phyloP scores from a whole-genome alignment of 1,139 yeast genomes.

The Torulaspora pretoriensis region DNA sequence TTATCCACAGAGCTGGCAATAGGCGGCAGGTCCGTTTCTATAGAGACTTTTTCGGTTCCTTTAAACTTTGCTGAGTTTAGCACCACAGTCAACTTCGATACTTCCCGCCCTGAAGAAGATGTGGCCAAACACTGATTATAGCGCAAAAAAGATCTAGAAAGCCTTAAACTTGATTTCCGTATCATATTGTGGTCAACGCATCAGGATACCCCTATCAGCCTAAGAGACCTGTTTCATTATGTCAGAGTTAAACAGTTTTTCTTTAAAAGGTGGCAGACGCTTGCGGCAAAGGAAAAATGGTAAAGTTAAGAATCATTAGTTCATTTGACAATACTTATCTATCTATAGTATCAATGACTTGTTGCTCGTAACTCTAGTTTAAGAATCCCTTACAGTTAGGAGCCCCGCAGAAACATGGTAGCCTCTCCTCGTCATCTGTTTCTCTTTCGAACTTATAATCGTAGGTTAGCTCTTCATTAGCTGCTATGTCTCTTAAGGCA shows the following conservation, averaged over 20 bases:
- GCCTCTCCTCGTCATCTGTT: conserved; percentile 81
- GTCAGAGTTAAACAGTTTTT: not conserved
- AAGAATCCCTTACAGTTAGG: conserved; percentile 90
- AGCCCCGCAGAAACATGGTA: conserved; percentile 92
- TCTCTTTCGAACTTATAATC: conserved; percentile 95
- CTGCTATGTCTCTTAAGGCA: conserved; percentile 82
- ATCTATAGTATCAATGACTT: not conserved
- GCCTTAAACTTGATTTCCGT: not conserved
- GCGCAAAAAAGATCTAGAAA: conserved; percentile 1
- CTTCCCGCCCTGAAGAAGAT: conserved; percentile 5
- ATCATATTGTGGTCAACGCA: conserved; percentile 1
- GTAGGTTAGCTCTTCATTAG: conserved; percentile 89
- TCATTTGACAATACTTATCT: not conserved
- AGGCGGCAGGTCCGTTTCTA: conserved; percentile 8
- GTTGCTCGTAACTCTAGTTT: conserved; percentile 44
- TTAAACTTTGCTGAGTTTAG: not conserved
- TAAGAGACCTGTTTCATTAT: not conserved
- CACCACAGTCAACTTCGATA: conserved; percentile 10
- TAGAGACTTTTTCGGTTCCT: not conserved
- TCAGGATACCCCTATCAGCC: not conserved
- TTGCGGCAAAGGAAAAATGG: not conserved
- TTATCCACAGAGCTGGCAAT: not conserved
- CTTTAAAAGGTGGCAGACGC: not conserved
- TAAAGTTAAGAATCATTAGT: not conserved
- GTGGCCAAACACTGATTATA: conserved; percentile 2